Percentiles rank a stretch among this genome's conserved stretches.
Conservation (phyloP, 1,284 basidiomycete genomes). For the Malassezia cuniculi region DNA sequence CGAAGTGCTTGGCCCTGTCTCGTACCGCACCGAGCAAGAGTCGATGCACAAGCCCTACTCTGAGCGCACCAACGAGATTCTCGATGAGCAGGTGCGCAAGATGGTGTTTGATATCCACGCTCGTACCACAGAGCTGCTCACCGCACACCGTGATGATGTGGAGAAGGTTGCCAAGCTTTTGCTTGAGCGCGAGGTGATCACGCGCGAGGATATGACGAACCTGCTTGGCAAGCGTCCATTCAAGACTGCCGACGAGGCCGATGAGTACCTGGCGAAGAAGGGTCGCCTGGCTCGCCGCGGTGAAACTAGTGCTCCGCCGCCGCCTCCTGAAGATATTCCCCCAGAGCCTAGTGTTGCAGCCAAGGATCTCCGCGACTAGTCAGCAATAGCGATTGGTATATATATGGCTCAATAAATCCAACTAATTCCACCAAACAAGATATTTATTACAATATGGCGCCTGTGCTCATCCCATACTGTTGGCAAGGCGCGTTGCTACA, state of each 20-base stretch:
- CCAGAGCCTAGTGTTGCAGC: constrained; percentile 24
- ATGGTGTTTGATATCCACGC: constrained; percentile 82
- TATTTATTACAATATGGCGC: too few relatives aligned
- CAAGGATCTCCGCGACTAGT: too few relatives aligned
- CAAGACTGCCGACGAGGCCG: constrained; percentile 53
- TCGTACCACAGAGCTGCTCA: constrained; percentile 70
- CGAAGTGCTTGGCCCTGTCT: constrained; percentile 80
- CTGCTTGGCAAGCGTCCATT: constrained; percentile 76
- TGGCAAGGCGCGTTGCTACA: too few relatives aligned
- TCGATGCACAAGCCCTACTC: constrained; percentile 93
- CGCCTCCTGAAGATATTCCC: constrained; percentile 28
- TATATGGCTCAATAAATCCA: too few relatives aligned
- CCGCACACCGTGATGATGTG: constrained; percentile 69
- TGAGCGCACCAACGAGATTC: constrained; percentile 86
- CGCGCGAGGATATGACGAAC: constrained; percentile 76
- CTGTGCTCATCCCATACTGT: too few relatives aligned
- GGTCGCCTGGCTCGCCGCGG: constrained; percentile 29
- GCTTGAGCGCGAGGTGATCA: constrained; percentile 87
- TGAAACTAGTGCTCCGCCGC: constrained; percentile 34
- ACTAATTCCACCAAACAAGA: too few relatives aligned
- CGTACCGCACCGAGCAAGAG: constrained; percentile 79
- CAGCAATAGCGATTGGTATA: too few relatives aligned
- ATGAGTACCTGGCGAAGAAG: constrained; percentile 43
- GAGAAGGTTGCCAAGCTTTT: constrained; percentile 85
- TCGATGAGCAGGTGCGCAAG: constrained; percentile 77